Evolutionary conservation across 306 rosid species (phyloP).

Genomic region (Echinosophora koreensis): DNA sequence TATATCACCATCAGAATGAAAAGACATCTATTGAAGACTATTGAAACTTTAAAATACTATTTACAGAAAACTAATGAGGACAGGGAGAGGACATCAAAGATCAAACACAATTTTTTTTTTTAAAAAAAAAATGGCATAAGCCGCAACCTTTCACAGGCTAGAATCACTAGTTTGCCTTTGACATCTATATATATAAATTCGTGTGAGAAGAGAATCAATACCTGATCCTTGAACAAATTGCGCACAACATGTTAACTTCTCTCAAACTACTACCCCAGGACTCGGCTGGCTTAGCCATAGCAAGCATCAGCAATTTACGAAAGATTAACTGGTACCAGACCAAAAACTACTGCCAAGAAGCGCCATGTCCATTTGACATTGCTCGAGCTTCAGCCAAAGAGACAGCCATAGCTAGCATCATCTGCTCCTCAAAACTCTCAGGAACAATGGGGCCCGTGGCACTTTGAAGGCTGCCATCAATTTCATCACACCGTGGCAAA

Average conservation of each 20-base stretch:
- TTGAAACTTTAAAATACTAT: constrained; percentile 40
- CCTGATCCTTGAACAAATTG: constrained; percentile 58
- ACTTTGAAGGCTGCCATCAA: constrained; percentile 64
- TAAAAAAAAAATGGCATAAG: constrained; percentile 43
- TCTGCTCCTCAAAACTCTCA: constrained; percentile 96
- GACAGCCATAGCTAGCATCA: constrained; percentile 98
- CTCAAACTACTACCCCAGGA: constrained; percentile 48
- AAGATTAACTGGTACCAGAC: constrained; percentile 42
- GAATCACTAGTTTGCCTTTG: constrained; percentile 63
- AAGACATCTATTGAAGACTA: constrained; percentile 39
- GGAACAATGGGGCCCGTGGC: constrained; percentile 70
- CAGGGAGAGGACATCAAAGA: constrained; percentile 25
- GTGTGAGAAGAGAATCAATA: constrained; percentile 43
- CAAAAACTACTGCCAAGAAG: constrained; percentile 75
- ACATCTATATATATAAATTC: constrained; percentile 12
- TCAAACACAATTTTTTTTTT: not conserved
- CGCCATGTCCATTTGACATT: constrained; percentile 66
- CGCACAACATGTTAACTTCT: constrained; percentile 39
- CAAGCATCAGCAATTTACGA: constrained; percentile 50
- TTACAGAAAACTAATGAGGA: constrained; percentile 53
- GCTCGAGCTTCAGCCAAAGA: constrained; percentile 92
- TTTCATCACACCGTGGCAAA: constrained; percentile 55
- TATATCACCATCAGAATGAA: constrained; percentile 45
- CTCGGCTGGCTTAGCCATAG: constrained; percentile 50
- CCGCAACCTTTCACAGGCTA: constrained; percentile 66